phyloP scores from a whole-genome alignment of 192 early-diverging fungal species.

The Coemansia sp. region DNA sequence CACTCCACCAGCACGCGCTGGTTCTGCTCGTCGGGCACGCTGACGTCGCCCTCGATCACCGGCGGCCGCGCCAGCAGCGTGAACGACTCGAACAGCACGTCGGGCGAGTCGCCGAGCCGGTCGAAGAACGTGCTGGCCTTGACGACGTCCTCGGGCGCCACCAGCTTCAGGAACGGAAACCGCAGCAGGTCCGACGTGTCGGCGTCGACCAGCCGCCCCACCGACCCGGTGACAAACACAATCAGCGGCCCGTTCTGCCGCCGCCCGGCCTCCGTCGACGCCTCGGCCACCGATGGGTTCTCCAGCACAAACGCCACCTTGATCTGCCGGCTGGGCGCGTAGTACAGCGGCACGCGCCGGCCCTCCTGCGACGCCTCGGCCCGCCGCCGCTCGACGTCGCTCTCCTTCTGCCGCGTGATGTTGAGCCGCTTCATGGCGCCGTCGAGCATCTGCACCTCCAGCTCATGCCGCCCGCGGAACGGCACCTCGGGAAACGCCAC shows the following conservation, averaged over 20 bases:
- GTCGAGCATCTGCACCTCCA: slow-evolving; percentile 46
- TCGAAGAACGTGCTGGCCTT: slow-evolving; percentile 36
- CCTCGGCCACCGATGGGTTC: slow-evolving; percentile 19
- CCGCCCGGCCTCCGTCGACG: slow-evolving; percentile 13
- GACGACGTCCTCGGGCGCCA: slow-evolving; percentile 44
- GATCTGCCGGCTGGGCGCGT: slow-evolving; percentile 30
- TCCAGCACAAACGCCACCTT: slow-evolving; percentile 46
- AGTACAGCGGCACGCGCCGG: slow-evolving; percentile 32
- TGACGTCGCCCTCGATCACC: slow-evolving; percentile 41
- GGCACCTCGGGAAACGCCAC: slow-evolving; percentile 44
- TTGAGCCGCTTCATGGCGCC: slow-evolving; percentile 32
- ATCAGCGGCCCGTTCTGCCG: slow-evolving; percentile 26
- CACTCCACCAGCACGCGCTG: slow-evolving; percentile 36
- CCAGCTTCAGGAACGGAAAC: slow-evolving; percentile 41
- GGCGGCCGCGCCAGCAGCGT: slow-evolving; percentile 35
- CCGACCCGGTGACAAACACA: slow-evolving; percentile 39
- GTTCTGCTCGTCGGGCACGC: slow-evolving; percentile 28
- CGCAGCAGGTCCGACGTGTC: slow-evolving; percentile 38
- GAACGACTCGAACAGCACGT: slow-evolving; percentile 39
- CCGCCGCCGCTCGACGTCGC: slow-evolving; percentile 13
- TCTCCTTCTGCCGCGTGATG: slow-evolving; percentile 14
- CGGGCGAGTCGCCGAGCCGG: slow-evolving; percentile 21
- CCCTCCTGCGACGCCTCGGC: slow-evolving; percentile 5
- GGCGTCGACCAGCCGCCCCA: slow-evolving; percentile 34
- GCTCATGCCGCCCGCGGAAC: slow-evolving; percentile 19